Percentiles rank a stretch among this genome's conserved stretches.
Conservation (phyloP, 306 rosid species). For the Phaseolus lunatus region DNA sequence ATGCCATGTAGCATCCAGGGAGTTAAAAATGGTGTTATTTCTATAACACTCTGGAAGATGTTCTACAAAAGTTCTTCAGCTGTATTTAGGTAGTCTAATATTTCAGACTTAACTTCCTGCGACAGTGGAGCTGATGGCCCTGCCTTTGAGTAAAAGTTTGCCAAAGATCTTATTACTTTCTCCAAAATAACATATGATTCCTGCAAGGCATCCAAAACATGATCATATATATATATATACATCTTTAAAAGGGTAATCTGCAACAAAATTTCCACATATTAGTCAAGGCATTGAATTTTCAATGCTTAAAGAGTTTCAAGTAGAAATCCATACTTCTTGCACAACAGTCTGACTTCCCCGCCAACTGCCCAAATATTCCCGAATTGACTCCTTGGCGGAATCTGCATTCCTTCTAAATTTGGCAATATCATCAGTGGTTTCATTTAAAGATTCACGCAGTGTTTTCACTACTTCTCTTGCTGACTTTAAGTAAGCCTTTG, state of each 20-base stretch:
- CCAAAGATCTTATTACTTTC: constrained; percentile 86
- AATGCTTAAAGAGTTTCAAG: constrained; percentile 14
- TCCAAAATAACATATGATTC: constrained; percentile 79
- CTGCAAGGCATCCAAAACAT: constrained; percentile 55
- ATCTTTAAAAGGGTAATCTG: background rate
- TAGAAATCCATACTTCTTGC: constrained; percentile 66
- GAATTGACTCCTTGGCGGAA: constrained; percentile 86
- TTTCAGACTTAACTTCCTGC: constrained; percentile 72
- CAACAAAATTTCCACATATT: constrained; percentile 4
- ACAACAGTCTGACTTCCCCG: constrained; percentile 67
- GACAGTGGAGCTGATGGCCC: constrained; percentile 89
- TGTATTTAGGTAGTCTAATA: constrained; percentile 65
- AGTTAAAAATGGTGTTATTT: background rate
- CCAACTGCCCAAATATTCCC: constrained; percentile 86
- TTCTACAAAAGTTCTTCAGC: constrained; percentile 73
- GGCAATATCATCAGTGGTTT: constrained; percentile 65
- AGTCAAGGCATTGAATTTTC: constrained; percentile 24
- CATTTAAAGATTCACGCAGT: constrained; percentile 78
- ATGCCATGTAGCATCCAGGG: constrained; percentile 14
- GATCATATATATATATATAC: constrained; percentile 33
- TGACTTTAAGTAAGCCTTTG: constrained; percentile 85
- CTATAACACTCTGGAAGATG: background rate
- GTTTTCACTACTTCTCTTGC: constrained; percentile 87
- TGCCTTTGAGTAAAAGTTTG: constrained; percentile 82
- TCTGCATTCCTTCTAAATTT: constrained; percentile 94